Conservation (phyloP, 257 asterid genomes). For the Oldenlandia corymbosa region DNA sequence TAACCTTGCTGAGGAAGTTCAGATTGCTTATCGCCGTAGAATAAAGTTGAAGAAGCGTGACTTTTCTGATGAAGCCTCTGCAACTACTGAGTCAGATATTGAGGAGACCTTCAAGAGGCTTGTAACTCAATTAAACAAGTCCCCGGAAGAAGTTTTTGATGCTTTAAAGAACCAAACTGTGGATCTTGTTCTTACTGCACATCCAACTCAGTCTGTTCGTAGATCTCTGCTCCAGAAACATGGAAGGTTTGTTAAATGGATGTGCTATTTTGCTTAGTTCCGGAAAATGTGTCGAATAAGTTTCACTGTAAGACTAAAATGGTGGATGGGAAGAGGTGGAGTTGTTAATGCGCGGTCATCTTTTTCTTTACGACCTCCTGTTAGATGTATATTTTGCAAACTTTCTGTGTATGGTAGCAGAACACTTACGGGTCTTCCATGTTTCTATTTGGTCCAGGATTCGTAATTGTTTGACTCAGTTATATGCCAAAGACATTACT, state of each 20-base stretch:
- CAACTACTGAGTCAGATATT: slow-evolving; percentile 84
- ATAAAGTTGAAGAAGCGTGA: slow-evolving; percentile 66
- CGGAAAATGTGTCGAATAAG: background rate
- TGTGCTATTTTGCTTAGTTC: slow-evolving; percentile 2
- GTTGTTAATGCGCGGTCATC: background rate
- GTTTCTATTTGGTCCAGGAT: slow-evolving; percentile 37
- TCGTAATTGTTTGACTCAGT: slow-evolving; percentile 78
- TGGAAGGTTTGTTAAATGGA: slow-evolving; percentile 49
- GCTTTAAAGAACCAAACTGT: slow-evolving; percentile 90
- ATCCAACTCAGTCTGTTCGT: slow-evolving; percentile 96
- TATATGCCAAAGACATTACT: slow-evolving; percentile 74
- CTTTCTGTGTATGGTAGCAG: background rate
- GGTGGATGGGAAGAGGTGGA: background rate
- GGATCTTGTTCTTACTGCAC: slow-evolving; percentile 82
- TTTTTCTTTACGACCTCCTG: background rate
- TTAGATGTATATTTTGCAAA: background rate
- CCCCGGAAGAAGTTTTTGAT: slow-evolving; percentile 77
- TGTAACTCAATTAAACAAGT: slow-evolving; percentile 71
- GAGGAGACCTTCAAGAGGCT: slow-evolving; percentile 90
- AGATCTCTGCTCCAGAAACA: slow-evolving; percentile 95
- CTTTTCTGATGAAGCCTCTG: slow-evolving; percentile 86
- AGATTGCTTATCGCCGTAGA: slow-evolving; percentile 91
- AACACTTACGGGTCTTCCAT: background rate
- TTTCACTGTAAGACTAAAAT: background rate
- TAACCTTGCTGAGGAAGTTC: slow-evolving; percentile 97